Evolutionary conservation across 257 asterid genomes (phyloP).

Genomic region (Solanum ossicruentum): DNA sequence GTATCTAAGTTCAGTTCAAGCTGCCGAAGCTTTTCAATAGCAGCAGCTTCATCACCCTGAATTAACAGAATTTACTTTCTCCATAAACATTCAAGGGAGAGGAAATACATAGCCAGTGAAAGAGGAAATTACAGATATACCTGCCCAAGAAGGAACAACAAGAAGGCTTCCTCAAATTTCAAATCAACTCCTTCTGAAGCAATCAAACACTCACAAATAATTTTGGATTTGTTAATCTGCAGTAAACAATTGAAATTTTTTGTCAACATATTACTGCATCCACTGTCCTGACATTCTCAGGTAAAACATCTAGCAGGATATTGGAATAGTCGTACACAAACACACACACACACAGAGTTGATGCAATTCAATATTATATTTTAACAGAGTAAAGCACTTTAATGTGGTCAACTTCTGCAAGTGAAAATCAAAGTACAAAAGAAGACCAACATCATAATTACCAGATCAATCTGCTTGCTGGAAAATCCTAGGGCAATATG

Average conservation of each 20-base stretch:
- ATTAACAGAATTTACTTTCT: slow-evolving; percentile 6
- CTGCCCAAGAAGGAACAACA: slow-evolving; percentile 94
- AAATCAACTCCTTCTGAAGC: slow-evolving; percentile 86
- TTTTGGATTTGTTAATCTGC: slow-evolving; percentile 71
- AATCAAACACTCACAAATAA: slow-evolving; percentile 71
- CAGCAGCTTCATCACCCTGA: slow-evolving; percentile 83
- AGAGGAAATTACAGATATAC: slow-evolving; percentile 28
- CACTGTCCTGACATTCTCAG: background rate
- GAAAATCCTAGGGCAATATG: slow-evolving; percentile 93
- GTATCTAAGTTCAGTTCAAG: slow-evolving; percentile 41
- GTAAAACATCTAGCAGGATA: background rate
- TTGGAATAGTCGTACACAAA: background rate
- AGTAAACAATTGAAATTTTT: slow-evolving; percentile 5
- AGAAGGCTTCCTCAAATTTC: slow-evolving; percentile 89
- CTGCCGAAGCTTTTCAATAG: slow-evolving; percentile 62
- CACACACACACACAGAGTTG: background rate
- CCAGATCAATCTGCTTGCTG: slow-evolving; percentile 74
- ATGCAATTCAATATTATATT: background rate
- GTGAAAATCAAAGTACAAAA: background rate
- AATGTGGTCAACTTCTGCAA: background rate
- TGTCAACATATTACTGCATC: background rate
- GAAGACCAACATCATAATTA: slow-evolving; percentile 10
- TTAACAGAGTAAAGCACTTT: background rate
- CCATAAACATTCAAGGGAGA: background rate
- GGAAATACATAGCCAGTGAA: slow-evolving; percentile 1